Base-by-base conservation (phyloP, 306 rosid species). In the Erythrophleum fordii region DNA sequence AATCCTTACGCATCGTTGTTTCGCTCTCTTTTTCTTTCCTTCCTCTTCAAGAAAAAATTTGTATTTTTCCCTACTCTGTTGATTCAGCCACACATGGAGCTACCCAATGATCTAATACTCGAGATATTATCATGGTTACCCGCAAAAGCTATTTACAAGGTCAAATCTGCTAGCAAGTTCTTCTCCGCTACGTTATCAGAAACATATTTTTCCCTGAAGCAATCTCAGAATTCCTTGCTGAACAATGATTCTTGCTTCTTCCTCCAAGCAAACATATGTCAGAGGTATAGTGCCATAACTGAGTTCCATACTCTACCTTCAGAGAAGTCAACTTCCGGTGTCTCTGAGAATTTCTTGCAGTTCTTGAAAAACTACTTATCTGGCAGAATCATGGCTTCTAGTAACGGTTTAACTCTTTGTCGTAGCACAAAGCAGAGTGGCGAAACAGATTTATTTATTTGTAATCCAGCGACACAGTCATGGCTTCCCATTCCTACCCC, bases 41-140 rank as follows among this genome's bases (percentile, higher is more conserved):
- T 9, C 13, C 14, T 42, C 48, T 42, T 42, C 13, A 10, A 42
- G n/a, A n/a, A n/a, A n/a, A 42, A 42, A 4, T 8, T 42, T 1
- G 4, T 42, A 1, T 42, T 11, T 42, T 3, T 11, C 3, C 1
- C 12, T 42, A 5, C 8, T 42, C 48, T 9, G 1, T 42, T 42
- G 48, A 42, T 9, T 42, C 48, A 42, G 13, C 48, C 48, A 42
- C 12, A 42, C 48, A 42, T 42, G 42, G 42, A 37, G 1, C 0
- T 73, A 9, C 42, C 58, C 25, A 0, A 18, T 6, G 73, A 80
- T 8, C 11, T 11, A 0, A 12, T 61, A 3, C 3, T 49, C 0
- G 45, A 61, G 20, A 62, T 72, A 34, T 35, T 20, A 6, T 61
- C 83, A 22, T 72, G 73, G 72, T 16, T 79, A 22, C 72, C 52